phyloP scores from a whole-genome alignment of 352 stramenopile genomes.

The Peronospora farinosa region DNA sequence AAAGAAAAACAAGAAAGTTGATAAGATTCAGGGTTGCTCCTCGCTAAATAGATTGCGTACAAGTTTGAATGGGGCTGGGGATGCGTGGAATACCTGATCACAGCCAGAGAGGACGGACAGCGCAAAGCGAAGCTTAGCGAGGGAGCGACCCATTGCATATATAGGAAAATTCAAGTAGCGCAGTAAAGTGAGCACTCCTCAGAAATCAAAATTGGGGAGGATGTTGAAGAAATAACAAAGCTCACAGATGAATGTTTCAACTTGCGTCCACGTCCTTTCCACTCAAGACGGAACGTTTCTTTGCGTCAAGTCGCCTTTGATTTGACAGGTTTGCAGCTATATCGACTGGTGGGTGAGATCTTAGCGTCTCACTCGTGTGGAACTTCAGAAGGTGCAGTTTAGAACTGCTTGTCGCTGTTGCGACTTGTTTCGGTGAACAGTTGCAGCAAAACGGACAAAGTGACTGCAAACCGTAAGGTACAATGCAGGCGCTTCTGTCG shows the following conservation, averaged over 20 bases:
- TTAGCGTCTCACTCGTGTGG: neutral
- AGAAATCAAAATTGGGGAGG: slow-evolving; percentile 33
- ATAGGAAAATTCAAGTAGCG: slow-evolving; percentile 32
- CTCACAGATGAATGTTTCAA: slow-evolving; percentile 38
- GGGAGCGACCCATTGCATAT: slow-evolving; percentile 27
- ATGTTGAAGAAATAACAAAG: slow-evolving; percentile 39
- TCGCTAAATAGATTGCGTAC: slow-evolving; percentile 15
- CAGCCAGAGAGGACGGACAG: slow-evolving; percentile 7
- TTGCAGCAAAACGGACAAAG: slow-evolving; percentile 46
- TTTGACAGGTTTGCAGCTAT: neutral
- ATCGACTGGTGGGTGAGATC: neutral
- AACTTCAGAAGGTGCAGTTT: slow-evolving; percentile 9
- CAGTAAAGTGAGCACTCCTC: slow-evolving; percentile 37
- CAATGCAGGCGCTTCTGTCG: slow-evolving; percentile 42
- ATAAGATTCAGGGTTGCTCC: slow-evolving; percentile 22
- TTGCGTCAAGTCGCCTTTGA: slow-evolving; percentile 31
- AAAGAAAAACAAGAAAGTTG: slow-evolving; percentile 30
- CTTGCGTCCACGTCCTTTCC: too few species aligned
- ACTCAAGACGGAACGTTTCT: slow-evolving; percentile 38
- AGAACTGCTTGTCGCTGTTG: slow-evolving; percentile 5
- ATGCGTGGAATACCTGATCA: slow-evolving; percentile 8
- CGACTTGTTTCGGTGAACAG: slow-evolving; percentile 3
- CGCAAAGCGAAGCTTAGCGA: slow-evolving; percentile 8
- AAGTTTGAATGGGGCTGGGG: slow-evolving; percentile 9
- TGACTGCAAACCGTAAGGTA: slow-evolving; percentile 42